These are phyloP conservation scores for Adiantum capillusveneris DNA, from an alignment of 75 land plant genomes.

Conservation along the genomic window DNA sequence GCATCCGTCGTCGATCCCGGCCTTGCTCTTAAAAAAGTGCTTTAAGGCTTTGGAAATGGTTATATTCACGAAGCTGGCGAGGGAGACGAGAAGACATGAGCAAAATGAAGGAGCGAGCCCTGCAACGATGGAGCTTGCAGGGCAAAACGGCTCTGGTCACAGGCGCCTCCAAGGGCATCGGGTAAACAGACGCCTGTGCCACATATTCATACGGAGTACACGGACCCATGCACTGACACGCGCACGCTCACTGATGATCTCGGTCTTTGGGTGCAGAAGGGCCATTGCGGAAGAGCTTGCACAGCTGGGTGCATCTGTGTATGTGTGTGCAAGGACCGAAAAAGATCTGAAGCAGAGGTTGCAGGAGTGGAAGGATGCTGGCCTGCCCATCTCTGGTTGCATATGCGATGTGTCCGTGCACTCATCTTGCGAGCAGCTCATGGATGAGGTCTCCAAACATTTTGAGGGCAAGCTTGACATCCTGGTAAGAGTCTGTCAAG, in stretches of 20 bases:
- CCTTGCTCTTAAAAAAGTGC: too few species aligned
- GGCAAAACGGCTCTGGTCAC: conserved; percentile 10
- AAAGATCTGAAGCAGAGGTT: neutral
- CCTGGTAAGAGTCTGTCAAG: too few species aligned
- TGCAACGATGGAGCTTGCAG: too few species aligned
- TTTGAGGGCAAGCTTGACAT: conserved; percentile 7
- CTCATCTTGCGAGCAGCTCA: neutral
- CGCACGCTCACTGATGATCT: neutral
- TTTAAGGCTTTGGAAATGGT: too few species aligned
- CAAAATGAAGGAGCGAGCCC: too few species aligned
- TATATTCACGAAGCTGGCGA: too few species aligned
- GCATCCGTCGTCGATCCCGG: too few species aligned
- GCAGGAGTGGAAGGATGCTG: neutral
- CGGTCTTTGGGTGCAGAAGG: neutral
- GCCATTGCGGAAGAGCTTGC: conserved; percentile 12
- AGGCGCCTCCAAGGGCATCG: conserved; percentile 7
- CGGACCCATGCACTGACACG: too few species aligned
- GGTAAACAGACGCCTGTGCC: neutral
- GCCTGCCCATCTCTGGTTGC: neutral
- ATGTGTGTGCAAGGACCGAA: conserved; percentile 2
- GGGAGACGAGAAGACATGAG: too few species aligned
- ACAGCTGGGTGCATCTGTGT: conserved; percentile 2
- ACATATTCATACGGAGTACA: neutral
- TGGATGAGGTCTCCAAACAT: neutral
- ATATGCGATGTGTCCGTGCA: conserved; percentile 5